phyloP scores from a whole-genome alignment of 1,284 basidiomycete species.

The Tetrapyrgos nigripes region DNA sequence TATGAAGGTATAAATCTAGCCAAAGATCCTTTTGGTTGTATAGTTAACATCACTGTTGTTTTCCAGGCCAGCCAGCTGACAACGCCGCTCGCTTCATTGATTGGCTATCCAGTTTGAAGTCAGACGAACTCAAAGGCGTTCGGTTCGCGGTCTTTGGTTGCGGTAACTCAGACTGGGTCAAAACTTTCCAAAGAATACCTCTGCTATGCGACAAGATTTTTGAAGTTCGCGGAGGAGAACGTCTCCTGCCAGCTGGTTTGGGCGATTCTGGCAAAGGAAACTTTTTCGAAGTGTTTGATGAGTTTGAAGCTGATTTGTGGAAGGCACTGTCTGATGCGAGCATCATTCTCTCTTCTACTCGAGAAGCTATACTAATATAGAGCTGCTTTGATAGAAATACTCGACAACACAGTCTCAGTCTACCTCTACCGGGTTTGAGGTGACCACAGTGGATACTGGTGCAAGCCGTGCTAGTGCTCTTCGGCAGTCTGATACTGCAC shows the following conservation, averaged over 20 bases:
- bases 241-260: slow-evolving; percentile 46
- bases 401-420: slow-evolving; percentile 25
- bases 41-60: background rate
- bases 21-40: background rate
- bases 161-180: slow-evolving; percentile 60
- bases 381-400: slow-evolving; percentile 28
- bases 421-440: slow-evolving; percentile 28
- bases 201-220: slow-evolving; percentile 47
- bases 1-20: slow-evolving; percentile 48
- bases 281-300: slow-evolving; percentile 55
- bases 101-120: slow-evolving; percentile 42
- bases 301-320: slow-evolving; percentile 52
- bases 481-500: slow-evolving; percentile 44
- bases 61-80: slow-evolving; percentile 51
- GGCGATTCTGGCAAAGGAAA: slow-evolving; percentile 51
- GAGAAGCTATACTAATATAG: background rate
- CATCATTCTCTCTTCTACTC: background rate
- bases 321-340: slow-evolving; percentile 39
- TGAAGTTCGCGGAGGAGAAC: slow-evolving; percentile 45
- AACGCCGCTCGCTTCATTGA: slow-evolving; percentile 55
- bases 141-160: slow-evolving; percentile 59
- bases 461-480: slow-evolving; percentile 43
- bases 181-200: slow-evolving; percentile 60
- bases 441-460: slow-evolving; percentile 41
- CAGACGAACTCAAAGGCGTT: slow-evolving; percentile 40